Evolutionary conservation across 2,329 filamentous ascomycete genomes (phyloP).

Genomic region (Leptographium flavum): DNA sequence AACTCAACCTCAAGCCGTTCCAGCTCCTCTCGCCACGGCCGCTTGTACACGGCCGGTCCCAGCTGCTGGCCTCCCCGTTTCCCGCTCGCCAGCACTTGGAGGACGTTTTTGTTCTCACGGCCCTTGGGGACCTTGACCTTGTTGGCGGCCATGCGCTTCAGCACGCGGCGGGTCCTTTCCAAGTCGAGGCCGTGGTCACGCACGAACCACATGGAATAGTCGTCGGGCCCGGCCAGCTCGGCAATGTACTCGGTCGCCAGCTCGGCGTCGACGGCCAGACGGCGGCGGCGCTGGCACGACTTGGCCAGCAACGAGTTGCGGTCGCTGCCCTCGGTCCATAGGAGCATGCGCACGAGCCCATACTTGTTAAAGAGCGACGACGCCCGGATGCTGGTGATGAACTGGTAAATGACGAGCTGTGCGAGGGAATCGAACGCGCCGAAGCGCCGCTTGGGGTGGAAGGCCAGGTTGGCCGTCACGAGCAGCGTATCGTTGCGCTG

Average conservation of each 20-base stretch:
- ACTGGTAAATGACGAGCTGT: slow-evolving; percentile 44
- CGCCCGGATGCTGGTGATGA: slow-evolving; percentile 42
- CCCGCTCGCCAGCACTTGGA: not conserved
- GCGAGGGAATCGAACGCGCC: slow-evolving; percentile 40
- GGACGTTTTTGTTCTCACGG: slow-evolving; percentile 23
- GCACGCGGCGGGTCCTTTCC: slow-evolving; percentile 24
- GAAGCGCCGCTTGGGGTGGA: slow-evolving; percentile 34
- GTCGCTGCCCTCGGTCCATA: slow-evolving; percentile 54
- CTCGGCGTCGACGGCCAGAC: slow-evolving; percentile 44
- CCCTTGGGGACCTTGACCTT: slow-evolving; percentile 28
- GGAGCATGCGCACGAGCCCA: slow-evolving; percentile 64
- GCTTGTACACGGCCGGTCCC: slow-evolving; percentile 14
- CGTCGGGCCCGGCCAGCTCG: slow-evolving; percentile 30
- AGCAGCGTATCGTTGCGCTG: slow-evolving; percentile 59
- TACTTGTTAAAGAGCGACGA: slow-evolving; percentile 55
- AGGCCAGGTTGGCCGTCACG: slow-evolving; percentile 52
- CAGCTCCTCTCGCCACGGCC: slow-evolving; percentile 28
- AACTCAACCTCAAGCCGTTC: slow-evolving; percentile 21
- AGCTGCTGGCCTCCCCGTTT: too few species aligned
- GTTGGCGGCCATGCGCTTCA: slow-evolving; percentile 31
- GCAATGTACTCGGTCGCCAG: slow-evolving; percentile 42
- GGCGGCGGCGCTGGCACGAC: slow-evolving; percentile 37
- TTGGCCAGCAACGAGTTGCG: slow-evolving; percentile 46
- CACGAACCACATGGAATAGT: slow-evolving; percentile 13
- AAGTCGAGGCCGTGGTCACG: slow-evolving; percentile 35